phyloP scores from a whole-genome alignment of 179 eudicot genomes.

The Silene coronaria region DNA sequence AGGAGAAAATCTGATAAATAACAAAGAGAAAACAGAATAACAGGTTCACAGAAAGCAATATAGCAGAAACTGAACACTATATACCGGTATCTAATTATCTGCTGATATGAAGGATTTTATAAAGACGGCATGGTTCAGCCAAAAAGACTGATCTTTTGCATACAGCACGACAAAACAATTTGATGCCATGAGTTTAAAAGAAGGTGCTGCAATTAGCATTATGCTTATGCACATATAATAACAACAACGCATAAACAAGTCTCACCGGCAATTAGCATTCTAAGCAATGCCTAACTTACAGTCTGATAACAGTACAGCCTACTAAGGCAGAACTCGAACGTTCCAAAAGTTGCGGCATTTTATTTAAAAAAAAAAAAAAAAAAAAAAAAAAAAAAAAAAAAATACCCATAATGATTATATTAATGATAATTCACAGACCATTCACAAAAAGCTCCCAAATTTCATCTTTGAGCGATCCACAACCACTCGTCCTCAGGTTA shows the following conservation, averaged over 20 bases:
- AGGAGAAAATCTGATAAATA: neutral
- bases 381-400: too few relatives aligned
- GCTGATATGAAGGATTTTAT: too few relatives aligned
- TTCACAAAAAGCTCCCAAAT: neutral
- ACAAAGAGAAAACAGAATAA: neutral
- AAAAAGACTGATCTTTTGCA: neutral
- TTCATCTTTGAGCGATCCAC: neutral
- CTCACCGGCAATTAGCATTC: neutral
- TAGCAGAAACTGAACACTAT: too few relatives aligned
- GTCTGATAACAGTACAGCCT: slow-evolving; percentile 3
- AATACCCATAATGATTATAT: neutral
- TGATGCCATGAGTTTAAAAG: neutral
- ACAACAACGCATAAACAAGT: neutral
- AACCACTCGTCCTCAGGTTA: neutral
- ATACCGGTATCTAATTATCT: too few relatives aligned
- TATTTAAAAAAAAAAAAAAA: too few relatives aligned
- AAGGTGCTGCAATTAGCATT: neutral
- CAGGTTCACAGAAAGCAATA: neutral
- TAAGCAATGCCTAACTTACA: neutral
- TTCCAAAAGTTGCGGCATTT: neutral
- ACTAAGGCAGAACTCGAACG: neutral
- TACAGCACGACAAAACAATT: neutral
- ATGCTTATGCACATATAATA: neutral
- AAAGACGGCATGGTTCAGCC: neutral
- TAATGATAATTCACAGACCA: neutral